A percentile compares a stretch with the other conserved stretches of the same genome.
phyloP scores from a whole-genome alignment of 805 yeast genomes.

The Pichia scutulata region DNA sequence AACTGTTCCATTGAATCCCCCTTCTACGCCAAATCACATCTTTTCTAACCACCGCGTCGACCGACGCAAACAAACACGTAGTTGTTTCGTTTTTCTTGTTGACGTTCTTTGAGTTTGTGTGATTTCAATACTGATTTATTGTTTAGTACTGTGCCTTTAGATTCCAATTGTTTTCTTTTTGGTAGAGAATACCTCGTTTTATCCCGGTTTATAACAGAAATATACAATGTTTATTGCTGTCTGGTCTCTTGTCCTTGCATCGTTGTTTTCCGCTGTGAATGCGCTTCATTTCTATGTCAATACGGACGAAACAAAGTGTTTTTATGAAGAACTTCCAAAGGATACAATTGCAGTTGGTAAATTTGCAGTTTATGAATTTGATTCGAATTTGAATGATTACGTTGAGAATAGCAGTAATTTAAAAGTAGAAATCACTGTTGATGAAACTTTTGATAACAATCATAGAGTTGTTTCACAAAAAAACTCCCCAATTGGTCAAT shows the following conservation, averaged over 20 bases:
- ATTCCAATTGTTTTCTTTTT: neutral
- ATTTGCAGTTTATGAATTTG: constrained; percentile 60
- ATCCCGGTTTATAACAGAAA: neutral
- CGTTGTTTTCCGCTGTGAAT: constrained; percentile 13
- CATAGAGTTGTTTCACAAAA: constrained; percentile 69
- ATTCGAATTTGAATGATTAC: constrained; percentile 39
- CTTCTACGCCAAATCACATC: too few species aligned
- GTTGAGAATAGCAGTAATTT: constrained; percentile 44
- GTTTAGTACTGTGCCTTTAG: too few species aligned
- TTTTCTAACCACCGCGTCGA: neutral
- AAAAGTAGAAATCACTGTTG: constrained; percentile 61
- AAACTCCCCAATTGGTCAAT: constrained; percentile 57
- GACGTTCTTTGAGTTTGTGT: neutral
- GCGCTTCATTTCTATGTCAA: constrained; percentile 75
- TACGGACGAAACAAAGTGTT: constrained; percentile 73
- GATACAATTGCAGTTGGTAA: constrained; percentile 77
- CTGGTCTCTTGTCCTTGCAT: neutral
- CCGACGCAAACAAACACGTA: neutral
- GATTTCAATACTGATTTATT: too few species aligned
- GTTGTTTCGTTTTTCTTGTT: neutral
- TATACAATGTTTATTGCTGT: neutral
- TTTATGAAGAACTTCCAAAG: constrained; percentile 69
- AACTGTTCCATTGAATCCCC: too few species aligned
- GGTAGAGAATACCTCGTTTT: neutral
- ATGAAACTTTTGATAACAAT: constrained; percentile 70